These are phyloP conservation scores for Rhexocercosporidium sp. DNA, from an alignment of 2,329 filamentous ascomycete genomes.

Conservation along the genomic window DNA sequence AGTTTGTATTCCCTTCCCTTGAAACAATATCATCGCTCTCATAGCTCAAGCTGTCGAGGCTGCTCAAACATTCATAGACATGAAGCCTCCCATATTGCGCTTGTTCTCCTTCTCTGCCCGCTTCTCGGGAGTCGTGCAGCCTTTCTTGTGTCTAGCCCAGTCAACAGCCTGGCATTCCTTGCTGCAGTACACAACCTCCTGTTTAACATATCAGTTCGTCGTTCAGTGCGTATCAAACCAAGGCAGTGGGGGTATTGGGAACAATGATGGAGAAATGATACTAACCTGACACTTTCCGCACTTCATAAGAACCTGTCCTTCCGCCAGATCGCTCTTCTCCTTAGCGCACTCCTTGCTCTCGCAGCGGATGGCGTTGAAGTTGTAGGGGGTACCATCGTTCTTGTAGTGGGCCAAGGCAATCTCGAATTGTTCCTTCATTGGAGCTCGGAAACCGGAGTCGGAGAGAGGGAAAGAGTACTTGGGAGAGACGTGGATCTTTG, in stretches of 20 bases:
- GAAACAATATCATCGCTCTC: not conserved
- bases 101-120: constrained; percentile 8
- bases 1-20: not conserved
- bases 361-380: constrained; percentile 20
- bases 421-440: constrained; percentile 21
- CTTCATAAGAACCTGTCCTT: constrained; percentile 13
- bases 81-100: not conserved
- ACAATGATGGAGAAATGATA: not conserved
- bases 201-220: not conserved
- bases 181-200: constrained; percentile 10
- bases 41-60: not conserved
- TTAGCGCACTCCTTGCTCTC: constrained; percentile 8
- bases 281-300: constrained; percentile 18
- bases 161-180: constrained; percentile 12
- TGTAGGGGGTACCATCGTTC: constrained; percentile 22
- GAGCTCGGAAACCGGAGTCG: constrained; percentile 15
- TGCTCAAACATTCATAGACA: constrained; percentile 8
- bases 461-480: constrained; percentile 12
- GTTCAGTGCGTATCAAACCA: not conserved
- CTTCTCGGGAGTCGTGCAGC: constrained; percentile 17
- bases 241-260: not conserved
- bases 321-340: not conserved
- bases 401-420: constrained; percentile 16
- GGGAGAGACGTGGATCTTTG: constrained; percentile 18
- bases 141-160: constrained; percentile 19